phyloP scores from a whole-genome alignment of 495 filamentous ascomycete genomes.

The Beverwykella pulmonaria region DNA sequence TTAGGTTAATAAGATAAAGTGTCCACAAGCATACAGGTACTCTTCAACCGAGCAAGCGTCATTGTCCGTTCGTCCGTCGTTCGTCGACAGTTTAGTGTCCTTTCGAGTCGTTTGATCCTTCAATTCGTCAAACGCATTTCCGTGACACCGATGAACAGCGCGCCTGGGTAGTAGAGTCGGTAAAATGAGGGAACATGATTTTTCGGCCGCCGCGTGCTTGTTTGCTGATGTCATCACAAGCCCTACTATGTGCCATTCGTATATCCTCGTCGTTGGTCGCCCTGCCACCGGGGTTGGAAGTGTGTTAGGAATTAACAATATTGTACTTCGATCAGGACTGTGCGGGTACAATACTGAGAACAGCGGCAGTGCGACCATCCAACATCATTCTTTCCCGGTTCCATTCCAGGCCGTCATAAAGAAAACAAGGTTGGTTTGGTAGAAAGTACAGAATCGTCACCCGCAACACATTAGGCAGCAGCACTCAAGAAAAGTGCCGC shows the following conservation, averaged over 20 bases:
- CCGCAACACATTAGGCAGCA: constrained; percentile 33
- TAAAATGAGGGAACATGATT: constrained; percentile 29
- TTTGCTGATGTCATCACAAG: constrained; percentile 26
- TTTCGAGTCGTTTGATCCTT: constrained; percentile 23
- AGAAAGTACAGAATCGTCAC: constrained; percentile 42
- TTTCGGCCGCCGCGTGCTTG: constrained; percentile 26
- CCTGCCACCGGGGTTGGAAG: constrained; percentile 9
- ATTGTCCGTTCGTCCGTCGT: background rate
- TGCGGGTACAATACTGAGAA: constrained; percentile 3
- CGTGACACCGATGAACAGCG: background rate
- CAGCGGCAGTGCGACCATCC: constrained; percentile 25
- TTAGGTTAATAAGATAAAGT: background rate
- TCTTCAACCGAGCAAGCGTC: constrained; percentile 4
- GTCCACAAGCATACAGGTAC: constrained; percentile 2
- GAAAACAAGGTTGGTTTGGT: constrained; percentile 25
- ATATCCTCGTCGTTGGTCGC: constrained; percentile 15
- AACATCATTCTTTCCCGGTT: constrained; percentile 7
- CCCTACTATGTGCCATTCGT: constrained; percentile 23
- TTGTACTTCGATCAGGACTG: constrained; percentile 4
- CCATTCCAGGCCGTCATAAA: constrained; percentile 34
- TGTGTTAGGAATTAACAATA: constrained; percentile 18
- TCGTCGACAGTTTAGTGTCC: background rate
- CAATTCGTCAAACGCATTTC: constrained; percentile 23
- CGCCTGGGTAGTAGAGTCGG: background rate
- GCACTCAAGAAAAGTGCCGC: constrained; percentile 20